Base-by-base conservation (phyloP, 2,329 filamentous ascomycete species). In the Beauveria asiatica region DNA sequence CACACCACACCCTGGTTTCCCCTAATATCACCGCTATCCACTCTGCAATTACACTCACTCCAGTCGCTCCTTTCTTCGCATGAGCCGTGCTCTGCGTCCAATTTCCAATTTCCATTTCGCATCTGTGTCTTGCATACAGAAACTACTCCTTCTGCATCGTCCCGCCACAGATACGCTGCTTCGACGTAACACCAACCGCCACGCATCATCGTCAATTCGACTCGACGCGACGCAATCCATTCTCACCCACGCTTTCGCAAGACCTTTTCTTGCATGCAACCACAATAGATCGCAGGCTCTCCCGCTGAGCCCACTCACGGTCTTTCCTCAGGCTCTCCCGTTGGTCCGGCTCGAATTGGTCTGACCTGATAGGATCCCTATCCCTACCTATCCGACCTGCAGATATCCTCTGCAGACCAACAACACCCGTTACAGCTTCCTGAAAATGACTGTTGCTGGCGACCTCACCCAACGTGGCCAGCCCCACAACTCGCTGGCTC, bases 391-490 rank as follows among this genome's bases (percentile, higher is more conserved):
- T 37, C 50, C 10, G 30, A 49, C 37, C 57, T 53, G 57, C 57
- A 59, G 57, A 53, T 41, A 57, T 30, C 17, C 33, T 46, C 33
- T 53, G 33, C 59, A 46, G 56, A 58, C 17, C 53, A n/a, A 30
- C 42, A 37, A 57, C 25, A 46, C 25, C 30, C 37, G 37, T 62
- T 62, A 55, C 46, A 64, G 57, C 56, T 66, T 55, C 64, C 62
- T 63, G 67, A 85, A 70, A 67, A 95, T 95, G 90, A 90, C 89
- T 50, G 84, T 90, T 74, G 81, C 84, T 70, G 86, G 86, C 73
- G 90, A 93, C 70, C 77, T 85, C 69, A 82, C 87, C 74, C 84
- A 86, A 68, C 84, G 89, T 72, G 84, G 84, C 73, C 83, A 84
- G 67, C 78, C 82, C 56, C 78, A 82, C 60, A 78, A 79, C 72